Evolutionary conservation across 305 asterid species (phyloP).

Genomic region (Coffea humblotiana): DNA sequence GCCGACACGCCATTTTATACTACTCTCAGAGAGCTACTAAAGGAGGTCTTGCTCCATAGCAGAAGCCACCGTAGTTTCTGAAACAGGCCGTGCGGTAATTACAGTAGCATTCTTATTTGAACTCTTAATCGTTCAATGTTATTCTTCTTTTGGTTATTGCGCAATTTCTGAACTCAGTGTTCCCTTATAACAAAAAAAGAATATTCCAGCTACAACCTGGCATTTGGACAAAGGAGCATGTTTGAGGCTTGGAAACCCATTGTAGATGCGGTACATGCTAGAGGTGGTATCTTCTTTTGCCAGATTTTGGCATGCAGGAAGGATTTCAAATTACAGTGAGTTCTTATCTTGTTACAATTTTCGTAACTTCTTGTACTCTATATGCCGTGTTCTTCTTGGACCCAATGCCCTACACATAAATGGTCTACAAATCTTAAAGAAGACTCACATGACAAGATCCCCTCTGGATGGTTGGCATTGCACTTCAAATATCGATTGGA

Average conservation of each 20-base stretch:
- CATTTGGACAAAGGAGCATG: too few relatives aligned
- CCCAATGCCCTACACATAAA: neutral
- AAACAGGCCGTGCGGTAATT: conserved; percentile 47
- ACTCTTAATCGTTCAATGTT: neutral
- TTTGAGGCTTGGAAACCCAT: conserved; percentile 19
- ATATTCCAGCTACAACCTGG: conserved; percentile 50
- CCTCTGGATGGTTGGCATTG: neutral
- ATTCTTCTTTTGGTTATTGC: neutral
- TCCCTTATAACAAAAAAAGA: conserved; percentile 21
- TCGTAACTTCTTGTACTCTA: neutral
- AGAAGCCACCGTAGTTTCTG: conserved; percentile 52
- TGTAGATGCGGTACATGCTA: conserved; percentile 75
- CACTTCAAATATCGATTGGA: neutral
- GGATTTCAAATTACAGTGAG: conserved; percentile 56
- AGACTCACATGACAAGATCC: neutral
- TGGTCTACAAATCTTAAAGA: neutral
- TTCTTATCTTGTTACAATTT: too few relatives aligned
- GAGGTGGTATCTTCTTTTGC: conserved; percentile 60
- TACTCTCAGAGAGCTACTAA: conserved; percentile 55
- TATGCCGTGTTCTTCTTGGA: neutral
- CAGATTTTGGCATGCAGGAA: conserved; percentile 16
- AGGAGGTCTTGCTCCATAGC: conserved; percentile 52
- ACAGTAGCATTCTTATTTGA: neutral
- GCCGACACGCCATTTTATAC: conserved; percentile 55
- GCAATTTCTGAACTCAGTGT: neutral